These are phyloP conservation scores for Zelonia costaricensis DNA, from an alignment of 208 protist genomes.

Conservation along the genomic window DNA sequence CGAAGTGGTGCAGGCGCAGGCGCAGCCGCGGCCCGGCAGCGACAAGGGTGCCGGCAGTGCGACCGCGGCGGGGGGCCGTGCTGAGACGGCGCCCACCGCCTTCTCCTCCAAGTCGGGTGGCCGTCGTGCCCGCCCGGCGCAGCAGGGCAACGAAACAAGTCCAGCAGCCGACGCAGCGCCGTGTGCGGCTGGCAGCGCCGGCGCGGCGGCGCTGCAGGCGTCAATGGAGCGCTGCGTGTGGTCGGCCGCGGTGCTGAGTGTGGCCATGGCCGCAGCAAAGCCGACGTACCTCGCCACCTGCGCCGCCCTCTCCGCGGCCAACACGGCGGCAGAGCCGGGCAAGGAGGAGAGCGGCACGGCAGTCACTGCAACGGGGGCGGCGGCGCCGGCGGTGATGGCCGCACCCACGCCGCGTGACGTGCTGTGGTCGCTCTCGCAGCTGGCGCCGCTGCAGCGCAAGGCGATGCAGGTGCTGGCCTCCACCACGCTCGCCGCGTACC, in stretches of 20 bases:
- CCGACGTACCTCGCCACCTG: constrained; percentile 6
- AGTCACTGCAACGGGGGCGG: neutral
- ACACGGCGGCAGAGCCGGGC: too few relatives aligned
- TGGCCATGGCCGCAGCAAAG: constrained; percentile 5
- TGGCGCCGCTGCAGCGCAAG: constrained; percentile 6
- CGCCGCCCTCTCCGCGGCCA: constrained; percentile 63
- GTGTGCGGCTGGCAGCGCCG: too few relatives aligned
- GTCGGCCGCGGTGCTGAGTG: constrained; percentile 11
- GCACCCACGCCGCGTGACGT: too few relatives aligned
- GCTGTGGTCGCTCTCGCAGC: constrained; percentile 4
- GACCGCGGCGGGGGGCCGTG: neutral
- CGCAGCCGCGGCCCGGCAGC: neutral
- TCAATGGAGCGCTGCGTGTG: constrained; percentile 26
- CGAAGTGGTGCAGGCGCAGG: constrained; percentile 14
- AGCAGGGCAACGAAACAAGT: too few relatives aligned
- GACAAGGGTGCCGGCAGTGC: neutral
- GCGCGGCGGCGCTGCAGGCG: constrained; percentile 96
- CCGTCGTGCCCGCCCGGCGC: too few relatives aligned
- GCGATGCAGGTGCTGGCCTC: constrained; percentile 15
- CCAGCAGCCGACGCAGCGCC: too few relatives aligned
- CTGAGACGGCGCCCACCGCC: too few relatives aligned
- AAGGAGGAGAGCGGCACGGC: too few relatives aligned
- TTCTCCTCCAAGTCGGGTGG: too few relatives aligned
- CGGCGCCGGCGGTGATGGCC: too few relatives aligned
- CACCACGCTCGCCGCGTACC: constrained; percentile 6